Conservation (phyloP, 805 yeast species). For the Hanseniaspora hatyaiensis region DNA sequence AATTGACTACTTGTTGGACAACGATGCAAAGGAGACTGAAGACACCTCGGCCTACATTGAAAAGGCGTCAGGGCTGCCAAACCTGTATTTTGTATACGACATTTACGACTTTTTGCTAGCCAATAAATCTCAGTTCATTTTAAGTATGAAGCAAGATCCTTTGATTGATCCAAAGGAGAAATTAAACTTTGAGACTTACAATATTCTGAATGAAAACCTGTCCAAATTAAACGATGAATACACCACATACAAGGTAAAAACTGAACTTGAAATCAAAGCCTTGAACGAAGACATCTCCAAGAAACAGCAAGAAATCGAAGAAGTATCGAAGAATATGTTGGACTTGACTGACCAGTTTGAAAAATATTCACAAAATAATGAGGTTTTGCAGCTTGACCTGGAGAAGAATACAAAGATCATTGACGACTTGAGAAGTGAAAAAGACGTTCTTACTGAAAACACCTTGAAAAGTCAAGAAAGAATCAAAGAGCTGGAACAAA, state of each 20-base stretch:
- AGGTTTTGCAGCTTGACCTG: conserved; percentile 17
- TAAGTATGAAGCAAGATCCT: conserved; percentile 67
- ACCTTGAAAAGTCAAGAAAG: conserved; percentile 31
- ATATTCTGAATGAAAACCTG: conserved; percentile 32
- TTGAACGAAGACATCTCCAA: conserved; percentile 19
- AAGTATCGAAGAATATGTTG: conserved; percentile 16
- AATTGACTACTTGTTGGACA: conserved; percentile 32
- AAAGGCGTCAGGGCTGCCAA: conserved; percentile 54
- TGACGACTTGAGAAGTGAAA: conserved; percentile 21
- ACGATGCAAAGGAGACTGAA: conserved; percentile 41
- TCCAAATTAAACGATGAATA: conserved; percentile 28
- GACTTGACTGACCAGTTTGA: conserved; percentile 17
- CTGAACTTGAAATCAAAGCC: conserved; percentile 20
- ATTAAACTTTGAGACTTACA: conserved; percentile 46
- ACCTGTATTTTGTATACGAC: conserved; percentile 55
- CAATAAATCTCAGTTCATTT: conserved; percentile 53
- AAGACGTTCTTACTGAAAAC: conserved; percentile 22
- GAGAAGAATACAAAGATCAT: conserved; percentile 18
- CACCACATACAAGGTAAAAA: conserved; percentile 26
- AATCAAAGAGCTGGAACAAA: conserved; percentile 24
- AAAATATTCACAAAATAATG: conserved; percentile 20
- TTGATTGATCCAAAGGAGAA: conserved; percentile 54
- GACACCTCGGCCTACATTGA: conserved; percentile 33
- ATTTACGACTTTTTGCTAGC: conserved; percentile 61
- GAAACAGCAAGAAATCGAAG: conserved; percentile 17